phyloP scores from a whole-genome alignment of 2,329 filamentous ascomycete genomes.

The Ophiostoma novo-ulmi region DNA sequence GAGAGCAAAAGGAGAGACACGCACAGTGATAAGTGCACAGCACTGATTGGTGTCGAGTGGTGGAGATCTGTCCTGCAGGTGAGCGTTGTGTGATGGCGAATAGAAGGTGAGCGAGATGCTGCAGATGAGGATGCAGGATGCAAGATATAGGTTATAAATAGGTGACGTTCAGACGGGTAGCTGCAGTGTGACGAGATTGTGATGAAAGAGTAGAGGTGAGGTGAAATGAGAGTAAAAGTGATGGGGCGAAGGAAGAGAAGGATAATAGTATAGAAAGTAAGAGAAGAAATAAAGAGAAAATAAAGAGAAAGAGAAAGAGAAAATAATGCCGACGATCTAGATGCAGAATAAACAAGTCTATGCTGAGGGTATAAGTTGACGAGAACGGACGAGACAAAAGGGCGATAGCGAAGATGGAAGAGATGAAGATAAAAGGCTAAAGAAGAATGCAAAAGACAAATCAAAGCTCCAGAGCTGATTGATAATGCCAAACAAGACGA shows the following conservation, averaged over 20 bases:
- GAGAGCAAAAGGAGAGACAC: background rate
- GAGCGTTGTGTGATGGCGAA: slow-evolving; percentile 12
- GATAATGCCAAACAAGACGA: slow-evolving; percentile 18
- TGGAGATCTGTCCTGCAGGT: slow-evolving; percentile 6
- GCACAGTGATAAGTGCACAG: slow-evolving; percentile 17
- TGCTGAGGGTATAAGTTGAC: background rate
- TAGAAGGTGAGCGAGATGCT: slow-evolving; percentile 2
- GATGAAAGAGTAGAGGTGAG: background rate
- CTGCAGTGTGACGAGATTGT: slow-evolving; percentile 17
- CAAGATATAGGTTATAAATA: slow-evolving; percentile 12
- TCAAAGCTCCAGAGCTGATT: slow-evolving; percentile 27
- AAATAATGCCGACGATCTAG: background rate
- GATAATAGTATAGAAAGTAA: background rate
- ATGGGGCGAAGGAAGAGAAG: background rate
- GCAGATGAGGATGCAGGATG: slow-evolving; percentile 11
- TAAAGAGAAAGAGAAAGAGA: background rate
- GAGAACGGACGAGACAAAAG: background rate
- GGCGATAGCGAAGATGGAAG: no score
- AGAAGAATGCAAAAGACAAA: slow-evolving; percentile 15
- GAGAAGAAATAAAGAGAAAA: slow-evolving; percentile 9
- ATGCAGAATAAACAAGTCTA: background rate
- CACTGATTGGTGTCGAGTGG: slow-evolving; percentile 21
- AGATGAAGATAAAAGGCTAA: background rate
- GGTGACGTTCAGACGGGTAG: background rate
- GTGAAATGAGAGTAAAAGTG: background rate